Base-by-base conservation (phyloP, 345 rosid genomes). In the Physaria fendleri region DNA sequence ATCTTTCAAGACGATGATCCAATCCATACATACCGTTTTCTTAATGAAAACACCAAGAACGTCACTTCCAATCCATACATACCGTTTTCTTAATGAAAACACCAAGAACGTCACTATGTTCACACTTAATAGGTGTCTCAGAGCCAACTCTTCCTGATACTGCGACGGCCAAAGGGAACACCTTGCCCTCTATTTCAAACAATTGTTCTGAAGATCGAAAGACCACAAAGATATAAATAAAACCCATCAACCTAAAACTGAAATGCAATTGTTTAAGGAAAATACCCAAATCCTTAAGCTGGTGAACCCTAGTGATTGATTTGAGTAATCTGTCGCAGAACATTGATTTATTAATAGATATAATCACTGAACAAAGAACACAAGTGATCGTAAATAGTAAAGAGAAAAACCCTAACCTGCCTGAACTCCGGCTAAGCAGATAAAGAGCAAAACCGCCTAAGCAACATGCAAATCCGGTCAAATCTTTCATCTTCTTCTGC, bases 61-160 rank as follows among this genome's bases (percentile, higher is more conserved):
- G 30, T 28, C 30, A 28, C 28, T 25, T 41, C 17, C 15, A 55
- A 20, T 45, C 21, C 7, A 48, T 16, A n/a, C 11, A 51, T 74
- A 91, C 98, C 78, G 85, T 84, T 77, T 84, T 82, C 83, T 91
- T 78, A 53, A 85, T 82, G 18, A 88, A 77, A 60, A 85, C 96
- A 60, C 85, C 83, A 56, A 64, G 52, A 0, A 33, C 3, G 42
- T 82, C 85, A 27, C 91, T 87, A 38, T 74, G 72, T 30, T 79
- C 83, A 39, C 91, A 77, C 60, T 64, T 87, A 11, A 90, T 81
- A 32, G 97, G 95, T 17, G 77, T 72, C 69, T 87, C 90, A 25
- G 96, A 83, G 50, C 96, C 96, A 76, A 88, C 85, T 65, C 84
- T 77, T 74, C 96, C 95, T 17, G 76, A 81, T 21, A 91, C 71